Evolutionary conservation across 2,329 filamentous ascomycete species (phyloP), one percentile per base, ranked within the genome.

Genomic region (Neonectria hederae): DNA sequence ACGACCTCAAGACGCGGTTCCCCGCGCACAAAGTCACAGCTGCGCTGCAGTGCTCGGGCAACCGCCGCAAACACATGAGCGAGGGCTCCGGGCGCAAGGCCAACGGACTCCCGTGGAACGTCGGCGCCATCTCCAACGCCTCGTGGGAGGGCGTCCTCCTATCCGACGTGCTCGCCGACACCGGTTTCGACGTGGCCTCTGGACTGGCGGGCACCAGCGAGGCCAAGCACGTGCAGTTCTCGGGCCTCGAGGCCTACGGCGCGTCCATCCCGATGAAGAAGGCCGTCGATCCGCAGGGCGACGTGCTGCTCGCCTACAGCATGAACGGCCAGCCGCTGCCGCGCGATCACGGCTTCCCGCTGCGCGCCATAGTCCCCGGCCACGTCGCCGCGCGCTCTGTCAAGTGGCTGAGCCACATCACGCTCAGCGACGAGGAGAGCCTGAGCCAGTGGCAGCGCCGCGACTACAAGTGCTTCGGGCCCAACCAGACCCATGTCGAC

Each of bases 391-490:
- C 89, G 1, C 83, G 89, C 2, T 89, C 86, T 6, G 89, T 91
- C 67, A 92, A 92, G 72, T 92, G 89, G 90, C 79, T 92, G 2
- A 87, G 83, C 65, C 85, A 85, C 48, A 88, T 92, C 58, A 83
- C 86, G 0, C 80, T 92, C 2, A 86, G 87, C 42, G 87, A 89
- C 60, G 89, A 92, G 66, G 90, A 92, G 75, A 89, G 87, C 69
- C 77, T 83, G 4, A 89, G 84, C 46, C 85, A 90, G 72, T 90
- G 89, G 88, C 88, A 91, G 73, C 82, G 86, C 22, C 83, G 85
- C 19, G 89, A 92, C 74, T 91, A 92, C 77, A 91, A 91, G 74
- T 87, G 85, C 71, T 90, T 91, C 63, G 87, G 89, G 0, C 89
- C 89, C 4, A 90, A 90, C 71, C 83, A 89, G 74, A 79, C 79